Conservation (phyloP, 1,284 basidiomycete genomes). For the Leccinum brunneo-olivaceum region DNA sequence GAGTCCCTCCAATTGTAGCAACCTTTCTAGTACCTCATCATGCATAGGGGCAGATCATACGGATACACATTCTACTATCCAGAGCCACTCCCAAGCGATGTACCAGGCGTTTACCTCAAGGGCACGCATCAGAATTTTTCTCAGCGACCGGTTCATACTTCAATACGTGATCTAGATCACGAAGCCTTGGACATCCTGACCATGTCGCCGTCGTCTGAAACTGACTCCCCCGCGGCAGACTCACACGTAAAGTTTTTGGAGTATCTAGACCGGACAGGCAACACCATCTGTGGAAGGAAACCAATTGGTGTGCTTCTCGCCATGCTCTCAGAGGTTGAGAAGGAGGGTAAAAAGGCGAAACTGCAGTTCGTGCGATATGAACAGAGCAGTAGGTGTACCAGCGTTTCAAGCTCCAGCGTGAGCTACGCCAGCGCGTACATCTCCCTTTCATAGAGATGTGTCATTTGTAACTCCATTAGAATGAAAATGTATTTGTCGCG, state of each 20-base stretch:
- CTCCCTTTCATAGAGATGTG: slow-evolving; percentile 33
- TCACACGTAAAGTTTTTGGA: slow-evolving; percentile 63
- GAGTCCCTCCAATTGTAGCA: slow-evolving; percentile 15
- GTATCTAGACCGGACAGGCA: slow-evolving; percentile 81
- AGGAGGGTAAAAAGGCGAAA: slow-evolving; percentile 34
- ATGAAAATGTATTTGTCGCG: not conserved
- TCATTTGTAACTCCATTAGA: too few species aligned
- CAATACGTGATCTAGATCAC: slow-evolving; percentile 71
- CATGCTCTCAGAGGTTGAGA: slow-evolving; percentile 61
- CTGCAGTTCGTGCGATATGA: slow-evolving; percentile 85
- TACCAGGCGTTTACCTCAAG: slow-evolving; percentile 47
- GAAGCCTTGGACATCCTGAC: slow-evolving; percentile 73
- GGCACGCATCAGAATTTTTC: slow-evolving; percentile 35
- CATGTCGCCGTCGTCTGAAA: slow-evolving; percentile 38
- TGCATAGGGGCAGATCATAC: slow-evolving; percentile 79
- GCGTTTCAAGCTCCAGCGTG: slow-evolving; percentile 78
- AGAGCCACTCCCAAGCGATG: slow-evolving; percentile 46
- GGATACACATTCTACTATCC: slow-evolving; percentile 89
- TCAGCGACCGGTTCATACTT: slow-evolving; percentile 56
- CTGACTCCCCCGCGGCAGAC: slow-evolving; percentile 34
- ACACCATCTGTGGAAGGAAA: slow-evolving; percentile 96
- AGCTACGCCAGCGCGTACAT: slow-evolving; percentile 92
- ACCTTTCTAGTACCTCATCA: slow-evolving; percentile 2
- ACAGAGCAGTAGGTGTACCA: slow-evolving; percentile 78
- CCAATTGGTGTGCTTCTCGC: slow-evolving; percentile 90